phyloP scores from a whole-genome alignment of 164 flowering plant species.

The Vitis riparia region DNA sequence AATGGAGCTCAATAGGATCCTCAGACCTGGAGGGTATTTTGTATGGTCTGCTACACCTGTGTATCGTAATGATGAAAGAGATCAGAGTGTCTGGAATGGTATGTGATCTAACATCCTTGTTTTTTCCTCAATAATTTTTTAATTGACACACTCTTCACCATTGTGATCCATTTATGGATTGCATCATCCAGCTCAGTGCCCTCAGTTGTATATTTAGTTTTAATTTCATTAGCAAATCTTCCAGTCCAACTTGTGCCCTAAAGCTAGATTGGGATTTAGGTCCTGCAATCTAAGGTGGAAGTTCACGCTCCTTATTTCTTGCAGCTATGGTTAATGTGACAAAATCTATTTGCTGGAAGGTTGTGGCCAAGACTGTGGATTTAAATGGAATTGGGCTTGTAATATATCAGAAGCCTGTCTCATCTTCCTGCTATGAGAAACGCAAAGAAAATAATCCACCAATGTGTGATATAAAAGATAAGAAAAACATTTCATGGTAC shows the following conservation, averaged over 20 bases:
- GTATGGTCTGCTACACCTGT: constrained; percentile 98
- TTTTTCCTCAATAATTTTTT: neutral
- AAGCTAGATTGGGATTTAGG: neutral
- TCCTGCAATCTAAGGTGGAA: neutral
- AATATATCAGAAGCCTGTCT: constrained; percentile 83
- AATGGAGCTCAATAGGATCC: constrained; percentile 83
- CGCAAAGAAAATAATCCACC: constrained; percentile 60
- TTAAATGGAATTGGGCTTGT: constrained; percentile 72
- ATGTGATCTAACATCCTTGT: constrained; percentile 20
- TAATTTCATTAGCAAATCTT: too few relatives aligned
- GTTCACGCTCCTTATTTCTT: constrained; percentile 18
- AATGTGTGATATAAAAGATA: constrained; percentile 51
- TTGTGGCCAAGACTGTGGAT: constrained; percentile 53
- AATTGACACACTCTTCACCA: neutral
- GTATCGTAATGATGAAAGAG: constrained; percentile 64
- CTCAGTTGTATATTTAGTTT: too few relatives aligned
- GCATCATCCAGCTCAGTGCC: too few relatives aligned
- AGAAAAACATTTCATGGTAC: constrained; percentile 65
- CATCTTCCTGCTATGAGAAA: constrained; percentile 67
- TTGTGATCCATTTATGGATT: too few relatives aligned
- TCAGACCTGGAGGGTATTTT: constrained; percentile 93
- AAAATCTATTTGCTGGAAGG: constrained; percentile 84
- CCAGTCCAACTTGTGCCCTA: too few relatives aligned
- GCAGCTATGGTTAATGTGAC: constrained; percentile 89
- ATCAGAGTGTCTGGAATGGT: constrained; percentile 76